phyloP scores from a whole-genome alignment of 441 rosid species.

The Gossypium aridum region DNA sequence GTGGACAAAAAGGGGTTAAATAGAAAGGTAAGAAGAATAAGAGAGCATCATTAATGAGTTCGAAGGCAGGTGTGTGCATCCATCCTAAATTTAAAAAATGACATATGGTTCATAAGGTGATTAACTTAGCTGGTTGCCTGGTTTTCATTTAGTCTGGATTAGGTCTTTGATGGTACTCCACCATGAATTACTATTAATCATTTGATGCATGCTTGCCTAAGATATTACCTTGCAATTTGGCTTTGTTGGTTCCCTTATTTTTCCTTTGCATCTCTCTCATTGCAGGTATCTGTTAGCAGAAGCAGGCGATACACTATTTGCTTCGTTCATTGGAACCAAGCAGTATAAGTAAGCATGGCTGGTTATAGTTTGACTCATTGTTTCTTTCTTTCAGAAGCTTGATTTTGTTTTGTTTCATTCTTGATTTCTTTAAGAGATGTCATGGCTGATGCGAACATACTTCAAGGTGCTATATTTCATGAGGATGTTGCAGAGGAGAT shows the following conservation, averaged over 20 bases:
- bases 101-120: neutral
- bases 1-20: neutral
- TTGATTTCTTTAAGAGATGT: constrained; percentile 60
- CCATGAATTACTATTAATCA: neutral
- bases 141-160: neutral
- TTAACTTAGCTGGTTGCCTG: constrained; percentile 3
- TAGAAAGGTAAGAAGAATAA: neutral
- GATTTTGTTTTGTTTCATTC: neutral
- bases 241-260: neutral
- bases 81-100: neutral
- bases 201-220: neutral
- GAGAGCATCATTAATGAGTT: neutral
- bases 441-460: constrained; percentile 89
- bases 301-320: constrained; percentile 94
- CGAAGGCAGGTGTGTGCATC: neutral
- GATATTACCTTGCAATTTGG: neutral
- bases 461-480: constrained; percentile 94
- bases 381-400: constrained; percentile 10
- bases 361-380: neutral
- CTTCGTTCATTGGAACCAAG: constrained; percentile 92
- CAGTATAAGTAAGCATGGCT: constrained; percentile 73
- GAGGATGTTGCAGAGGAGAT: constrained; percentile 56
- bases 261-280: neutral
- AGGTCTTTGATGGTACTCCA: neutral
- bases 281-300: constrained; percentile 88